phyloP scores from a whole-genome alignment of 495 filamentous ascomycete species.

The Aspergillus avenaceus region DNA sequence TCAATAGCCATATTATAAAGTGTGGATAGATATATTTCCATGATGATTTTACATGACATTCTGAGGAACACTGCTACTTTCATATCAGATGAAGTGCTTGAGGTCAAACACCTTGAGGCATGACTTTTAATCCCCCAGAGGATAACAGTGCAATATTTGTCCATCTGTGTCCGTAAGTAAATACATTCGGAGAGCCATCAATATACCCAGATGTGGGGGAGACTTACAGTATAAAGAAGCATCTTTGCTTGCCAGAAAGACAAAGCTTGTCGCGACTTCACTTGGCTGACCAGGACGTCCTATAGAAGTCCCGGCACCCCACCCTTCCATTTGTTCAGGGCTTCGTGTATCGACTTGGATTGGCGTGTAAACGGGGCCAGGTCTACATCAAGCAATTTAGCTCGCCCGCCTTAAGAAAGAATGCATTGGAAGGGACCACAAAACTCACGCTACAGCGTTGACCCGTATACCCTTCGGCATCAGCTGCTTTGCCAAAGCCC shows the following conservation, averaged over 20 bases:
- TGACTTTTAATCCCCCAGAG: conserved; percentile 32
- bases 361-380: conserved; percentile 56
- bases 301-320: conserved; percentile 32
- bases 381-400: conserved; percentile 20
- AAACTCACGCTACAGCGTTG: conserved; percentile 55
- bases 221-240: conserved; percentile 48
- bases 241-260: conserved; percentile 56
- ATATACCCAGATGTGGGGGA: not conserved
- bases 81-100: not conserved
- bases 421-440: not conserved
- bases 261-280: conserved; percentile 59
- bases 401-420: not conserved
- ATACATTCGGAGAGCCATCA: not conserved
- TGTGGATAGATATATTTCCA: too few relatives aligned
- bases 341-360: conserved; percentile 49
- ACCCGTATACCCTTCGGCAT: conserved; percentile 58
- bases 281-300: conserved; percentile 55
- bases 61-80: not conserved
- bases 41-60: not conserved
- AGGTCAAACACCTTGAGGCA: too few relatives aligned
- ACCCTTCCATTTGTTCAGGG: conserved; percentile 50
- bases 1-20: too few relatives aligned
- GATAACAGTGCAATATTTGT: conserved; percentile 50
- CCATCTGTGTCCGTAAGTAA: conserved; percentile 30
- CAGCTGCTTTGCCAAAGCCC: conserved; percentile 50